Percentiles rank a stretch among this genome's conserved stretches.
These are phyloP conservation scores for Aspergillus proliferans DNA, from an alignment of 2,329 filamentous ascomycete genomes.

Conservation along the genomic window DNA sequence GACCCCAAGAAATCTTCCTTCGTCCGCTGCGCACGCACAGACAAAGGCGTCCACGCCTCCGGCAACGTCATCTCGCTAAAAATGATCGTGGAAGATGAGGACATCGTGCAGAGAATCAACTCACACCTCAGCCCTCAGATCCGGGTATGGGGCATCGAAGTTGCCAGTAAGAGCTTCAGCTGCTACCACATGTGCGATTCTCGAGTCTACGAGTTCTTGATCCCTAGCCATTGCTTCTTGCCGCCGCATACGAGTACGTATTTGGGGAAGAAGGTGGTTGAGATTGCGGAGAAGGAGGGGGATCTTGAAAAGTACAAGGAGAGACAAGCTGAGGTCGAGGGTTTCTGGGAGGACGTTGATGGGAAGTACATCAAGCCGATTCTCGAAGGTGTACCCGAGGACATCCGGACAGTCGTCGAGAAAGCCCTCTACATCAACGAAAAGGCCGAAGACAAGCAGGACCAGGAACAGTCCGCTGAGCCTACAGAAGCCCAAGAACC, in stretches of 20 bases:
- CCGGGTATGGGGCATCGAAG: slow-evolving; percentile 85
- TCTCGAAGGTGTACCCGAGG: slow-evolving; percentile 41
- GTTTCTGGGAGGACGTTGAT: slow-evolving; percentile 79
- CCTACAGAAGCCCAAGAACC: slow-evolving; percentile 9
- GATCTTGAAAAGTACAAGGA: slow-evolving; percentile 62
- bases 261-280: slow-evolving; percentile 74
- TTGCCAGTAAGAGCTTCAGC: slow-evolving; percentile 85
- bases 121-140: slow-evolving; percentile 78
- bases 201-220: slow-evolving; percentile 93
- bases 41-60: slow-evolving; percentile 95
- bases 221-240: slow-evolving; percentile 86
- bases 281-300: slow-evolving; percentile 66
- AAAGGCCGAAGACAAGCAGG: slow-evolving; percentile 20
- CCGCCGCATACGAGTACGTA: slow-evolving; percentile 87
- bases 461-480: slow-evolving; percentile 7
- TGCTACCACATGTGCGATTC: slow-evolving; percentile 94
- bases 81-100: slow-evolving; percentile 84
- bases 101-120: slow-evolving; percentile 90
- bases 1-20: slow-evolving; percentile 95
- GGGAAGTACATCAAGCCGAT: slow-evolving; percentile 71
- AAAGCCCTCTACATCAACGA: slow-evolving; percentile 36
- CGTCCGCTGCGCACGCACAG: slow-evolving; percentile 87
- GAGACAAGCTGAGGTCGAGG: slow-evolving; percentile 68
- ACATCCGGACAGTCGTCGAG: slow-evolving; percentile 34
- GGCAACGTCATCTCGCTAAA: slow-evolving; percentile 94